These are phyloP conservation scores for Penicillium sp. DNA, from an alignment of 2,329 filamentous ascomycete genomes.

Conservation along the genomic window DNA sequence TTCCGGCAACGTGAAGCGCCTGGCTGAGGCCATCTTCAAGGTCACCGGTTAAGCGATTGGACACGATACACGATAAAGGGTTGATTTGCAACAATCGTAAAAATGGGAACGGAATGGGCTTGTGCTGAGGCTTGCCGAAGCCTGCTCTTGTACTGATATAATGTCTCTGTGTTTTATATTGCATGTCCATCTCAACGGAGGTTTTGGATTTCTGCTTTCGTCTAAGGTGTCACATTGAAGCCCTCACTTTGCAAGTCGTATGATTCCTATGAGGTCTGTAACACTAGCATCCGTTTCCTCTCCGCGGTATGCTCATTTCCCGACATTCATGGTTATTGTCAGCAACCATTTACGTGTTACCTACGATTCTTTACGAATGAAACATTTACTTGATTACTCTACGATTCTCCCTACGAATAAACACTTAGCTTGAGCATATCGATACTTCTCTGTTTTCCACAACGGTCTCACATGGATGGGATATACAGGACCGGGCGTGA, in stretches of 20 bases:
- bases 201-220: conserved; percentile 12
- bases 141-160: conserved; percentile 25
- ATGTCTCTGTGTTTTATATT: conserved; percentile 24
- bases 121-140: conserved; percentile 1
- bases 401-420: too few species aligned
- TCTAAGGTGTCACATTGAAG: background rate
- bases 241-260: background rate
- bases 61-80: background rate
- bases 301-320: too few species aligned
- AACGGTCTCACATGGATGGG: too few species aligned
- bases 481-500: too few species aligned
- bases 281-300: background rate
- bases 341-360: too few species aligned
- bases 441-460: too few species aligned
- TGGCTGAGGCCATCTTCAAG: conserved; percentile 50
- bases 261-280: background rate
- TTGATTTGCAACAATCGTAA: conserved; percentile 2
- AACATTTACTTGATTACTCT: too few species aligned
- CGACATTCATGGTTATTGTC: too few species aligned
- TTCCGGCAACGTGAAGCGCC: conserved; percentile 46
- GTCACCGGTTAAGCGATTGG: conserved; percentile 41
- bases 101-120: background rate
- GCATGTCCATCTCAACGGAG: conserved; percentile 24
- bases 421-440: too few species aligned
- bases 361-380: too few species aligned